Percentiles rank a stretch among this genome's conserved stretches.
Evolutionary conservation across 495 filamentous ascomycete species (phyloP).

Genomic region (Evernia prunastri): DNA sequence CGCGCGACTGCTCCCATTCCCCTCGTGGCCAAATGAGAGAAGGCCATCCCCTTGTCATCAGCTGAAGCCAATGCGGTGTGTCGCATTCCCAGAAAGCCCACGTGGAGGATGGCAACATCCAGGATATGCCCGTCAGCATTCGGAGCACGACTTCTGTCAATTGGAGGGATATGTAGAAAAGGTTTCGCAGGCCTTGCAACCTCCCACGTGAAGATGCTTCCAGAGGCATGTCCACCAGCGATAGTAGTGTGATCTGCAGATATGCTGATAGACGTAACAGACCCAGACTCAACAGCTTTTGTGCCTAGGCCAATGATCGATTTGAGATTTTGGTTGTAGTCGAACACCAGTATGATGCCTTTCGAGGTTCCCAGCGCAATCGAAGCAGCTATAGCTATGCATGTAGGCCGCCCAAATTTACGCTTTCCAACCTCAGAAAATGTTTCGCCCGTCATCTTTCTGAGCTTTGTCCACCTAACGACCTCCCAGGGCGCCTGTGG

Average conservation of each 20-base stretch:
- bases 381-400: slow-evolving; percentile 78
- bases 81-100: slow-evolving; percentile 90
- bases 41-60: slow-evolving; percentile 93
- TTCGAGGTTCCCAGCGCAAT: slow-evolving; percentile 92
- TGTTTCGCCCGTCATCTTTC: slow-evolving; percentile 76
- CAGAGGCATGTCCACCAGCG: slow-evolving; percentile 81
- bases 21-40: slow-evolving; percentile 89
- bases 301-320: slow-evolving; percentile 90
- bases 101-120: slow-evolving; percentile 69
- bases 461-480: slow-evolving; percentile 89
- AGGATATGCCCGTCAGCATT: slow-evolving; percentile 75
- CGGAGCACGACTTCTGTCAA: slow-evolving; percentile 59
- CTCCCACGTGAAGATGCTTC: slow-evolving; percentile 97
- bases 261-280: slow-evolving; percentile 79
- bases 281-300: slow-evolving; percentile 86
- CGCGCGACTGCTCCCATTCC: slow-evolving; percentile 81
- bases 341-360: slow-evolving; percentile 89
- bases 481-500: slow-evolving; percentile 85
- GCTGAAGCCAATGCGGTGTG: slow-evolving; percentile 98
- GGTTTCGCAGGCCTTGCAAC: slow-evolving; percentile 70
- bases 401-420: slow-evolving; percentile 87
- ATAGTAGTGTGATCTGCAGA: slow-evolving; percentile 91
- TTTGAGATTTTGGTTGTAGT: slow-evolving; percentile 92
- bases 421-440: slow-evolving; percentile 95
- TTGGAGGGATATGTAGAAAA: slow-evolving; percentile 80